Evolutionary conservation across 345 rosid species (phyloP), one percentile per base, ranked within the genome.

Genomic region (Aethionema arabicum): DNA sequence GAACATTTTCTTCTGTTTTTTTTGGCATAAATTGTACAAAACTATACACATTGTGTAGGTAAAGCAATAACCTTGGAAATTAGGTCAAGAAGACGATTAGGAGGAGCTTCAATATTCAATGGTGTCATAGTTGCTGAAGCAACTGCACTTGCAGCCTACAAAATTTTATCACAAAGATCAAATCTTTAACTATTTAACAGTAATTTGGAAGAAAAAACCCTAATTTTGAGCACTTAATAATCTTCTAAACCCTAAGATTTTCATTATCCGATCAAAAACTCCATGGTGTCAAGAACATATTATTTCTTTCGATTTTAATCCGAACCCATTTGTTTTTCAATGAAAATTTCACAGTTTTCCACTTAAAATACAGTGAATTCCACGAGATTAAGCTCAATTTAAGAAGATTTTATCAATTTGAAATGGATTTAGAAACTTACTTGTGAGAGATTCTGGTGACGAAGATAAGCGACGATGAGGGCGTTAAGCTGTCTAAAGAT

Each of bases 391-490:
- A 21, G 27, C 27, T 21, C 27, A 21, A 21, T 21, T 21, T 21
- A 2, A 21, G 27, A 21, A 21, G 27, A 21, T 21, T 21, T 21
- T 21, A 21, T 21, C 27, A 54, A 33, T 6, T 33, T 16, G 52
- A 41, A 49, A 30, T 13, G 9, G 39, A 8, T 15, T 61, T 6
- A 39, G 11, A 16, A 5, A 59, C 45, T 41, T 75, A 65, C 97
- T 80, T 83, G 92, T 44, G 74, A 75, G 65, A 90, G 87, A 80
- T 80, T 90, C 61, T 70, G 75, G 70, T 82, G 87, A 43, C 92
- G 95, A 52, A 90, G 95, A 74, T 90, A 85, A 69, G 92, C 85
- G n/a, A 90, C 92, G 63, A 90, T 85, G 5, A 90, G 88, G 14
- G 84, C 68, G 77, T 85, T 83, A 66, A 83, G 83, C 65, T 85